Conservation (phyloP, 2,329 filamentous ascomycete species). For the Penicillium concentricum region DNA sequence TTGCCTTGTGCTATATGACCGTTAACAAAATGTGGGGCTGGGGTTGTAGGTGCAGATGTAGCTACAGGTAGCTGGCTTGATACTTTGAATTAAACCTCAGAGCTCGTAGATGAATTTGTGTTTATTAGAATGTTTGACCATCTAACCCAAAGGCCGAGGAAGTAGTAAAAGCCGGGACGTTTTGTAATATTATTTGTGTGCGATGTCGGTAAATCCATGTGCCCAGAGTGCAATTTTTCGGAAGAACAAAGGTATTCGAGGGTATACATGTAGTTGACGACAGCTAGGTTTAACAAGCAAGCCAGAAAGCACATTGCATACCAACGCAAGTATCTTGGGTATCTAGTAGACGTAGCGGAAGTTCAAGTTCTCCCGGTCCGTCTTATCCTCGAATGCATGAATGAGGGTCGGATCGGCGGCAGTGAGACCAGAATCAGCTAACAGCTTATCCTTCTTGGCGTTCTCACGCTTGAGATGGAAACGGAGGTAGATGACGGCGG, state of each 20-base stretch:
- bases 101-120: neutral
- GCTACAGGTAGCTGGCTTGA: neutral
- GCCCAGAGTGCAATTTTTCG: neutral
- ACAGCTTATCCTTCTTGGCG: slow-evolving; percentile 54
- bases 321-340: neutral
- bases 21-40: neutral
- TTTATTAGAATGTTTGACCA: neutral
- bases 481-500: slow-evolving; percentile 23
- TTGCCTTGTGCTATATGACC: neutral
- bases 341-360: slow-evolving; percentile 58
- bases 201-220: no score
- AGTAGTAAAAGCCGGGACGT: neutral
- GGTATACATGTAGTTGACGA: neutral
- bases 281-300: neutral
- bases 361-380: slow-evolving; percentile 60
- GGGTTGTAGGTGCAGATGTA: neutral
- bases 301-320: neutral
- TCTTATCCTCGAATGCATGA: slow-evolving; percentile 63
- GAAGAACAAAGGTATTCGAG: no score
- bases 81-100: neutral
- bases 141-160: neutral
- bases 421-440: slow-evolving; percentile 43
- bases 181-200: neutral
- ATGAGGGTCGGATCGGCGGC: slow-evolving; percentile 44
- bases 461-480: slow-evolving; percentile 47